Evolutionary conservation across 2,329 filamentous ascomycete genomes (phyloP).

Genomic region (Epichloe gansuensis): DNA sequence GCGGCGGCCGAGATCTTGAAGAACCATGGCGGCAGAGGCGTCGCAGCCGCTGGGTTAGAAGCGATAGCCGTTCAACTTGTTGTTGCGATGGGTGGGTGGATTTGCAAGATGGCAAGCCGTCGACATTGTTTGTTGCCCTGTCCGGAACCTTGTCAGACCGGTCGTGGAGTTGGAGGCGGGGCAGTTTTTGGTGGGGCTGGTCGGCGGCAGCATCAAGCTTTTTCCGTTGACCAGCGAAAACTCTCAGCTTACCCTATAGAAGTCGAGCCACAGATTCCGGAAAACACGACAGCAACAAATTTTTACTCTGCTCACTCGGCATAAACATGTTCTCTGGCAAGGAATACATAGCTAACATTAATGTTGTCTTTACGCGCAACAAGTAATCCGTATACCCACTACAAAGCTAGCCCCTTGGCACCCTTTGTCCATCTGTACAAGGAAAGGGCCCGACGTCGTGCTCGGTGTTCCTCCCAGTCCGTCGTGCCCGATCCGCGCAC

Average conservation of each 20-base stretch:
- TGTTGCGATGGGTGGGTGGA: no score
- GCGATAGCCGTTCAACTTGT: constrained; percentile 1
- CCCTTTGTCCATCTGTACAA: no score
- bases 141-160: not conserved
- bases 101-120: constrained; percentile 6
- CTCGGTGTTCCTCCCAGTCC: no score
- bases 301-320: no score
- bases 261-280: not conserved
- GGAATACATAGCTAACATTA: no score
- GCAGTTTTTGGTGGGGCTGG: not conserved
- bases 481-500: no score
- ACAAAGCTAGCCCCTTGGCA: no score
- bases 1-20: constrained; percentile 95
- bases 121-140: not conserved
- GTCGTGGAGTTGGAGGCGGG: not conserved
- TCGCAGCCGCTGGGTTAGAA: constrained; percentile 2
- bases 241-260: not conserved
- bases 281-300: no score
- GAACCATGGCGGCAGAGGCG: constrained; percentile 57
- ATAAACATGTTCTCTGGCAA: no score
- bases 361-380: no score
- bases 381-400: no score
- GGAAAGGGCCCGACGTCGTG: no score
- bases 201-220: not conserved
- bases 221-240: not conserved